Conservation (phyloP, 202 grass and related monocot species). For the Digitaria exilis region DNA sequence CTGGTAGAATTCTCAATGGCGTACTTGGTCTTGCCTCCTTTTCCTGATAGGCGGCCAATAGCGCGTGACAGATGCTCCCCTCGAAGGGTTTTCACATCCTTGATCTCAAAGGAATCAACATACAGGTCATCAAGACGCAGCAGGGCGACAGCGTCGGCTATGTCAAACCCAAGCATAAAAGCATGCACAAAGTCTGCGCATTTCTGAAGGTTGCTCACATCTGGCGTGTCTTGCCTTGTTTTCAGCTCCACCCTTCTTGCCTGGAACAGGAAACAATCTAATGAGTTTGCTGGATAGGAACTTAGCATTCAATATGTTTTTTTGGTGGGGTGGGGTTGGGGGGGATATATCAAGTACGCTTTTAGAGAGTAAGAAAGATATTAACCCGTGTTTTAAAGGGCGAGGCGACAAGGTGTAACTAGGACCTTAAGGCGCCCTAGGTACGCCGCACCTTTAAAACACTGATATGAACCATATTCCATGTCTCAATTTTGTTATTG, state of each 20-base stretch:
- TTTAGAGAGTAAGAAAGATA: background rate
- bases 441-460: no score
- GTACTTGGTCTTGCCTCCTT: slow-evolving; percentile 89
- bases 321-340: no score
- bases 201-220: slow-evolving; percentile 91
- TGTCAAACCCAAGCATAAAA: slow-evolving; percentile 95
- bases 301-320: background rate
- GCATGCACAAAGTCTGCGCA: slow-evolving; percentile 80
- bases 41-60: slow-evolving; percentile 82
- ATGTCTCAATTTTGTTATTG: background rate
- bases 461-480: background rate
- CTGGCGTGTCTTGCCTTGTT: slow-evolving; percentile 74
- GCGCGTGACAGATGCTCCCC: slow-evolving; percentile 87
- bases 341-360: no score
- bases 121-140: slow-evolving; percentile 83
- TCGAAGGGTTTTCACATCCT: slow-evolving; percentile 91
- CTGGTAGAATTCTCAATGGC: slow-evolving; percentile 95
- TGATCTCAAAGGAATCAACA: slow-evolving; percentile 93
- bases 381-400: no score
- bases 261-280: slow-evolving; percentile 25
- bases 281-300: background rate
- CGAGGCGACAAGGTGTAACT: no score
- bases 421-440: no score
- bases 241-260: slow-evolving; percentile 85
- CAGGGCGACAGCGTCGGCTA: slow-evolving; percentile 67